Conservation (phyloP, 2,329 filamentous ascomycete species). For the Ceratocystis destructans region DNA sequence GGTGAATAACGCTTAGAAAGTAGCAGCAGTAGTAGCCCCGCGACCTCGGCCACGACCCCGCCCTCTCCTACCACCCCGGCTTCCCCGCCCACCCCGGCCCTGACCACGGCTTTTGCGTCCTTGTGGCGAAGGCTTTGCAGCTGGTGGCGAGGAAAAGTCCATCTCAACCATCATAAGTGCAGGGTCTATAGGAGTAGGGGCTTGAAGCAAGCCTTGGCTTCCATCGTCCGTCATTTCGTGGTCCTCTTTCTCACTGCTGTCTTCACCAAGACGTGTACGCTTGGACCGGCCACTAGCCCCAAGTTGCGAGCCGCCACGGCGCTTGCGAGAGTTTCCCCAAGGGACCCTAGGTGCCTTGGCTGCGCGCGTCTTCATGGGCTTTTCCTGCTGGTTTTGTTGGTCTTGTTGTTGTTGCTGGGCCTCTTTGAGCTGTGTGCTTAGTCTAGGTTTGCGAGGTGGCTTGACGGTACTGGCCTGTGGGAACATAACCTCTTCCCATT, state of each 20-base stretch:
- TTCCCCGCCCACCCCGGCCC: background rate
- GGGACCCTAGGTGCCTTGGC: background rate
- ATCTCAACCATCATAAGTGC: background rate
- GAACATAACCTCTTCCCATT: conserved; percentile 7
- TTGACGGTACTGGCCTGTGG: background rate
- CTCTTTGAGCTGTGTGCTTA: background rate
- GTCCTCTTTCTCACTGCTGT: background rate
- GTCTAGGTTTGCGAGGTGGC: conserved; percentile 1
- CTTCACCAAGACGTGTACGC: background rate
- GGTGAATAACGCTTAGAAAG: background rate
- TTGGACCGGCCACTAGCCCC: background rate
- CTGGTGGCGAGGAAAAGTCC: background rate
- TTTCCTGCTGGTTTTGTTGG: background rate
- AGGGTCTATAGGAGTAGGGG: background rate
- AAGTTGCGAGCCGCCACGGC: background rate
- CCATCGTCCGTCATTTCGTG: background rate
- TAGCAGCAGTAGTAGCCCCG: background rate
- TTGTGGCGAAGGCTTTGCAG: background rate
- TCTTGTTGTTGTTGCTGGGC: background rate
- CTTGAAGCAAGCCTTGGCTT: background rate
- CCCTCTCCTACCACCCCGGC: background rate
- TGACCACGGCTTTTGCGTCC: background rate
- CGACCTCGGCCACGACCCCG: background rate
- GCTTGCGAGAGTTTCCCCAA: background rate
- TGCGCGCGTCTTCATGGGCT: background rate